Conservation (phyloP, 371 early-diverging fungal genomes). For the Mortierella sp. region DNA sequence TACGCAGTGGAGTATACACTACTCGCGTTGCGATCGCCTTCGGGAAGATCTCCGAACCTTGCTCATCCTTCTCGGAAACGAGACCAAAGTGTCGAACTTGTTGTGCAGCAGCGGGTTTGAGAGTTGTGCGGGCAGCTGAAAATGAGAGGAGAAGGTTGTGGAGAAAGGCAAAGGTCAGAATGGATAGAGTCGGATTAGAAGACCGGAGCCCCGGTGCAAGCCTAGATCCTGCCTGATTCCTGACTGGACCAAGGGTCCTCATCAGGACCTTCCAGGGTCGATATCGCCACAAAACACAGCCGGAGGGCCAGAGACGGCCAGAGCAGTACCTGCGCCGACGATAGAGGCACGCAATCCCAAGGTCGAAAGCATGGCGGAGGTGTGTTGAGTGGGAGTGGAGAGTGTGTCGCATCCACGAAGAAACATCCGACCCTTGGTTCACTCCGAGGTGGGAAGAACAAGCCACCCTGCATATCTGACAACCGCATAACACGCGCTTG, state of each 20-base stretch:
- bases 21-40: too few relatives aligned
- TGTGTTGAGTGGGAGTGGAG: constrained; percentile 5
- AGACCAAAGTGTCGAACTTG: constrained; percentile 53
- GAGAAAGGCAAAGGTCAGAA: too few relatives aligned
- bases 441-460: not conserved
- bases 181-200: too few relatives aligned
- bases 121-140: constrained; percentile 40
- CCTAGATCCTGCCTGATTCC: too few relatives aligned
- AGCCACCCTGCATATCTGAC: constrained; percentile 7
- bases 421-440: not conserved
- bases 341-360: constrained; percentile 40
- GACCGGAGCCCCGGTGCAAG: too few relatives aligned
- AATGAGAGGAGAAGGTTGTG: not conserved
- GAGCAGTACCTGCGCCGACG: constrained; percentile 24
- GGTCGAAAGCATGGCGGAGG: constrained; percentile 43
- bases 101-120: constrained; percentile 47
- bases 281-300: too few relatives aligned
- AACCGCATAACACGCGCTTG: not conserved
- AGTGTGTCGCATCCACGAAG: not conserved
- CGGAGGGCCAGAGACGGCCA: too few relatives aligned
- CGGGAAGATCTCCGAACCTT: constrained; percentile 56
- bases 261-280: too few relatives aligned
- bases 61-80: constrained; percentile 51
- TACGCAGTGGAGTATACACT: too few relatives aligned
- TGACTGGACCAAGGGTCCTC: too few relatives aligned